Base-by-base conservation (phyloP, 352 stramenopile genomes). In the Phytophthora citricola region DNA sequence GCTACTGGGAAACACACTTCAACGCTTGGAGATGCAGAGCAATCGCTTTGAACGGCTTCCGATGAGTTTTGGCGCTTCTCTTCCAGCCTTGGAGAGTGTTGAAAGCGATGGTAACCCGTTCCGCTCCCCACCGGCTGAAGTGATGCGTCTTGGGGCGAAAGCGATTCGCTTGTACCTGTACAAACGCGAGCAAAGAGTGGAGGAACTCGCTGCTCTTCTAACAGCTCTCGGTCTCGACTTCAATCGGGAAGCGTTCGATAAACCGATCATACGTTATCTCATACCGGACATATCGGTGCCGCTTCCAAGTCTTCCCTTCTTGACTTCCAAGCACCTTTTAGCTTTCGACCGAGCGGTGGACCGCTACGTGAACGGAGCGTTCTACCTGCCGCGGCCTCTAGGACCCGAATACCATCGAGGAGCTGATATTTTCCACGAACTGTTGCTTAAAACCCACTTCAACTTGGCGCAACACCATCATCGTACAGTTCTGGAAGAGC, bases 51-150 rank as follows among this genome's bases (percentile, higher is more conserved):
- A 75, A n/a, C 75, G 75, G 0, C 45, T 93, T 1, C 85, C 85
- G 0, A 61, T 87, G 9, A 76, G 73, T 38, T 91, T 93, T 61
- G 81, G 81, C 0, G 71, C 76, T 15, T 55, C 55, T n/a, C 56
- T 93, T 26, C 12, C 44, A 5, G 60, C 22, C 2, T 57, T 93
- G 5, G 48, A 88, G 15, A 51, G 76, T 24, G 67, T 91, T 5
- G 73, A 90, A 32, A 86, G 78, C 38, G 83, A 93, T 29, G 83
- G 85, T 11, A 93, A 92, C 53, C 85, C 85, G n/a, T 90, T 92
- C 45, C 69, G 75, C 17, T 92, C 81, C 9, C 85, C 85, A 4
- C 85, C 85, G 5, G 72, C 85, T 0, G 73, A 89, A 69, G 67
- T 92, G 5, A 84, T 93, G 71, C 75, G 65, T 29, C 68, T 89